Percentiles rank a stretch among this genome's conserved stretches.
phyloP scores from a whole-genome alignment of 2,329 filamentous ascomycete species.

The Diaporthe eres region DNA sequence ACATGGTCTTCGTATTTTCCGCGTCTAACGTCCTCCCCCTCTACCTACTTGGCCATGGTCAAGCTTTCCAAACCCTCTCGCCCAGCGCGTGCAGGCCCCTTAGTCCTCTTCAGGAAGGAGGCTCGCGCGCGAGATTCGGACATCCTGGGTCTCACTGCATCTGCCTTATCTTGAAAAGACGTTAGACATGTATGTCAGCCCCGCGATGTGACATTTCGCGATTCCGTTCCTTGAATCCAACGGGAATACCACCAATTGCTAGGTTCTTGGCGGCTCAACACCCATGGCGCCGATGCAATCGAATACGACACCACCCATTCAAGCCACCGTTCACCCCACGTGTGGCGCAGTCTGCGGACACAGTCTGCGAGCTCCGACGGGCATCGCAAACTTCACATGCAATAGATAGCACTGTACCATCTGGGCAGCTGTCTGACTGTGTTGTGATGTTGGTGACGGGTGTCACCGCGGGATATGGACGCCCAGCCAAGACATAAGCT shows the following conservation, averaged over 20 bases:
- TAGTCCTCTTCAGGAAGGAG: conserved; percentile 30
- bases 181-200: conserved; percentile 27
- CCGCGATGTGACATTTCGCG: conserved; percentile 15
- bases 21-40: background rate
- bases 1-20: conserved; percentile 6
- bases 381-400: background rate
- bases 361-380: conserved; percentile 1
- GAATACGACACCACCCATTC: conserved; percentile 30
- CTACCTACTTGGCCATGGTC: background rate
- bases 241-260: background rate
- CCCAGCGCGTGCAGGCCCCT: conserved; percentile 15
- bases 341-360: conserved; percentile 21
- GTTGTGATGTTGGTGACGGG: background rate
- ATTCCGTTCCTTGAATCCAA: conserved; percentile 7
- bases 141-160: conserved; percentile 31
- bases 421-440: conserved; percentile 6
- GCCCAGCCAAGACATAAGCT: background rate
- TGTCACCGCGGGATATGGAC: background rate
- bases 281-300: conserved; percentile 16
- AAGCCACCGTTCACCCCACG: conserved; percentile 23
- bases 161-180: conserved; percentile 11
- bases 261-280: conserved; percentile 5
- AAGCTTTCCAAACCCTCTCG: conserved; percentile 1
- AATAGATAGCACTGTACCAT: background rate
- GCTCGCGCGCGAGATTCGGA: conserved; percentile 3